Evolutionary conservation across 2,329 filamentous ascomycete genomes (phyloP), one percentile per base, ranked within the genome.

Genomic region (Fusarium nematophilum): DNA sequence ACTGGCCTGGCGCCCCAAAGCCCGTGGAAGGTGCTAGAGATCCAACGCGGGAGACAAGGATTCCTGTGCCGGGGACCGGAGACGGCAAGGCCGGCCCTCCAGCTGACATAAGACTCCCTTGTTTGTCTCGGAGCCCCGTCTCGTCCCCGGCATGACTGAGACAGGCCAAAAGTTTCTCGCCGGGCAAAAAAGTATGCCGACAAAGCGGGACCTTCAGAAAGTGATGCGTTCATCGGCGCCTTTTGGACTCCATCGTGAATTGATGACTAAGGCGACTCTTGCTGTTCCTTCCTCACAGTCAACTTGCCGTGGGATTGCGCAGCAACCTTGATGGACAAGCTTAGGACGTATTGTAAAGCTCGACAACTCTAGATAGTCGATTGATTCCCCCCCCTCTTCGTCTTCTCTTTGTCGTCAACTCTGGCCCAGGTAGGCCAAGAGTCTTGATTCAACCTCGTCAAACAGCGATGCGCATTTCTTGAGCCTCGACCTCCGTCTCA

Each of bases 21-120:
- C 56, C 44, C 44, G 53, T 72, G 64, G 70, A 72, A 72, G 60
- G 68, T 71, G 66, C 70, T 71, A 71, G 70, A 71, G 52, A 46
- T 59, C 49, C 37, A n/a, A 42, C 26, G 10, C 26, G 39, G 15
- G 46, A 50, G 45, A 18, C 45, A 39, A 31, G 36, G 46, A 33
- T 49, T 6, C 21, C 29, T 23, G 14, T 27, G 34, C 36, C 29
- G 43, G 54, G 33, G 47, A 58, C 48, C 47, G 53, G 53, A 43
- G 36, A 43, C 40, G 34, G 45, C 55, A 48, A 39, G 42, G 49
- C 46, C 42, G 50, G 37, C 33, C 36, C 43, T 37, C 40, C 14
- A 18, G 18, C 43, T 42, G 52, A 59, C 42, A 52, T 43, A 53
- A 53, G 29, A 14, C 31, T 33, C 23, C 10, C 14, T 4, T 39